Conservation (phyloP, 352 stramenopile genomes). For the Phytopythium ostracodes region DNA sequence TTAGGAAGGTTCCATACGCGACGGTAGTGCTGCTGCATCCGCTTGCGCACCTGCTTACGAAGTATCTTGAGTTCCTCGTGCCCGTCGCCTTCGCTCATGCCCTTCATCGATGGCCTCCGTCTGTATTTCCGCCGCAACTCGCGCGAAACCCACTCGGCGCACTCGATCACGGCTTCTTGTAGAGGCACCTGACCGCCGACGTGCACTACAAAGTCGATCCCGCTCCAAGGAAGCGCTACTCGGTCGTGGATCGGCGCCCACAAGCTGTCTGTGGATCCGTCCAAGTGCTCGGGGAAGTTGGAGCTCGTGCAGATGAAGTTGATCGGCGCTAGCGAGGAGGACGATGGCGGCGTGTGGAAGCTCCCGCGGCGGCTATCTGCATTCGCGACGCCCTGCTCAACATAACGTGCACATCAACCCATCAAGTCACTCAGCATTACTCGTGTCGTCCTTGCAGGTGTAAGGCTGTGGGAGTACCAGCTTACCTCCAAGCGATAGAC, state of each 20-base stretch:
- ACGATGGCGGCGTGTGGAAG: slow-evolving; percentile 50
- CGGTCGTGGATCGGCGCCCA: slow-evolving; percentile 49
- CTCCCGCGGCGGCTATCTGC: slow-evolving; percentile 35
- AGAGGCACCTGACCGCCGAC: slow-evolving; percentile 71
- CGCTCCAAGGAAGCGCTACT: slow-evolving; percentile 54
- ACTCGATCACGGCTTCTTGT: slow-evolving; percentile 62
- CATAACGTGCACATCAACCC: background rate
- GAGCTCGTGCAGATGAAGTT: slow-evolving; percentile 65
- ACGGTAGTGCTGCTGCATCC: slow-evolving; percentile 73
- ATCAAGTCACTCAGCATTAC: background rate
- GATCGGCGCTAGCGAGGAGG: slow-evolving; percentile 13
- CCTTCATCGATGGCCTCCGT: background rate
- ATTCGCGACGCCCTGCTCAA: slow-evolving; percentile 50
- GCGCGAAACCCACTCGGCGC: slow-evolving; percentile 46
- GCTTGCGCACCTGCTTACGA: slow-evolving; percentile 36
- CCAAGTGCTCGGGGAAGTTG: slow-evolving; percentile 62
- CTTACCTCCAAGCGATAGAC: slow-evolving; percentile 62
- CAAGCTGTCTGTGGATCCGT: slow-evolving; percentile 47
- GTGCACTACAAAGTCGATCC: slow-evolving; percentile 68
- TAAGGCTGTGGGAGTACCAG: background rate
- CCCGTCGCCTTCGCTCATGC: background rate
- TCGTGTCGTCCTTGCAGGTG: too few species aligned
- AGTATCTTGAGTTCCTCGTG: slow-evolving; percentile 10
- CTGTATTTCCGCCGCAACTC: slow-evolving; percentile 16
- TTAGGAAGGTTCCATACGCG: slow-evolving; percentile 63